Percentiles rank a stretch among this genome's conserved stretches.
These are phyloP conservation scores for Shiraia bambusicola DNA, from an alignment of 2,329 filamentous ascomycete species.

Conservation along the genomic window DNA sequence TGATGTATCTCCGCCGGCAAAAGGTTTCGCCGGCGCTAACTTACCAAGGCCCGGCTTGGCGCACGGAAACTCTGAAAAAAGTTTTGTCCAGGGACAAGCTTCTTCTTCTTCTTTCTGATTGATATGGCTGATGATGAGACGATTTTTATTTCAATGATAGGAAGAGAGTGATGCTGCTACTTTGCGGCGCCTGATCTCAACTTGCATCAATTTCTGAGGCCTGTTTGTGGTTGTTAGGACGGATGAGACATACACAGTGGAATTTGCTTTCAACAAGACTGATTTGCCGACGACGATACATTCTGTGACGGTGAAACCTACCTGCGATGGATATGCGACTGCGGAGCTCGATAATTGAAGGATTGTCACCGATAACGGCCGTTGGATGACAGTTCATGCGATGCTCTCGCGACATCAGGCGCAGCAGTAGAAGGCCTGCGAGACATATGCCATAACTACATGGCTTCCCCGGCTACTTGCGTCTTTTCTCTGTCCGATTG, in stretches of 20 bases:
- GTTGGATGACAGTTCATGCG: no score
- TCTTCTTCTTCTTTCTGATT: conserved; percentile 2
- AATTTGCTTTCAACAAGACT: conserved; percentile 6
- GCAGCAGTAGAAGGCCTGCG: no score
- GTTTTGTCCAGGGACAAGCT: background rate
- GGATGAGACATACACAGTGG: conserved; percentile 1
- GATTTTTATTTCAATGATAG: conserved; percentile 38
- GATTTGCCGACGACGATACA: conserved; percentile 3
- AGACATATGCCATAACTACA: no score
- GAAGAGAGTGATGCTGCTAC: conserved; percentile 42
- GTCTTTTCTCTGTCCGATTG: no score
- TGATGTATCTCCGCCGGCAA: conserved; percentile 18
- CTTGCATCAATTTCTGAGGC: conserved; percentile 21
- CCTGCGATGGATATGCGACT: no score
- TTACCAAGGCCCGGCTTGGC: background rate
- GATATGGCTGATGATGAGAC: conserved; percentile 42
- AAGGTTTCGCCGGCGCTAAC: conserved; percentile 8
- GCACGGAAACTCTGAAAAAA: conserved; percentile 6
- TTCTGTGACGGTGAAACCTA: no score
- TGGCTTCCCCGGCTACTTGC: no score
- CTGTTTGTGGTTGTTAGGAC: conserved; percentile 7
- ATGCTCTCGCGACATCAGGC: no score
- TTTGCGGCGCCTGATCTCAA: conserved; percentile 21
- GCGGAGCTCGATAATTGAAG: no score
- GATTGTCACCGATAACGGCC: no score